Conservation (phyloP, 2,329 filamentous ascomycete species). For the Acephala macrosclerotiorum region DNA sequence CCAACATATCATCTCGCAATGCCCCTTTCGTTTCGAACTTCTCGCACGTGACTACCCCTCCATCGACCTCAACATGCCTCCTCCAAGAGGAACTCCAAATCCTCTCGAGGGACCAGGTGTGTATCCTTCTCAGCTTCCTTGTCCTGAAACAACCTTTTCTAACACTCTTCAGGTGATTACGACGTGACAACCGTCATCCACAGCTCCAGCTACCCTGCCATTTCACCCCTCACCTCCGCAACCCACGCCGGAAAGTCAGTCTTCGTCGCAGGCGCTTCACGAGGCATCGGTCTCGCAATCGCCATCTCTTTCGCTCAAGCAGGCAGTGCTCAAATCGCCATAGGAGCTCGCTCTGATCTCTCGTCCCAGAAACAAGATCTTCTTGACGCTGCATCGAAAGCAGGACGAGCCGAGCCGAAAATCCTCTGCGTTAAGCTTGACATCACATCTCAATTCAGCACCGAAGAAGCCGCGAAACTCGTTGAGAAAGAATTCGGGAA, state of each 20-base stretch:
- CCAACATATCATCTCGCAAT: too few relatives aligned
- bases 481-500: slow-evolving; percentile 43
- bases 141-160: not conserved
- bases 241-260: slow-evolving; percentile 46
- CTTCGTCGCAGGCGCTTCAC: slow-evolving; percentile 63
- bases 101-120: slow-evolving; percentile 35
- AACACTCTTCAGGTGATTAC: slow-evolving; percentile 29
- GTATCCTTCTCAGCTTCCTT: not conserved
- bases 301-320: slow-evolving; percentile 63
- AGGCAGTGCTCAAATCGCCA: slow-evolving; percentile 57
- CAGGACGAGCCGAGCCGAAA: slow-evolving; percentile 45
- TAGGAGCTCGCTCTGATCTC: slow-evolving; percentile 58
- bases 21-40: not conserved
- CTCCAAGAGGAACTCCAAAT: slow-evolving; percentile 34
- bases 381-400: slow-evolving; percentile 44
- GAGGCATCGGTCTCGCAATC: slow-evolving; percentile 60
- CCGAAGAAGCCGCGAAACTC: slow-evolving; percentile 41
- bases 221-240: slow-evolving; percentile 49
- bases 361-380: slow-evolving; percentile 45
- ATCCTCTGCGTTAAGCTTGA: slow-evolving; percentile 53
- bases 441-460: slow-evolving; percentile 45
- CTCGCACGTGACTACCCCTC: not conserved
- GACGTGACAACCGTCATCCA: slow-evolving; percentile 37
- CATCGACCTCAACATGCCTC: slow-evolving; percentile 30
- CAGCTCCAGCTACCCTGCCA: slow-evolving; percentile 60